phyloP scores from a whole-genome alignment of 2,329 filamentous ascomycete species.

The Myriosclerotinia curreyana region DNA sequence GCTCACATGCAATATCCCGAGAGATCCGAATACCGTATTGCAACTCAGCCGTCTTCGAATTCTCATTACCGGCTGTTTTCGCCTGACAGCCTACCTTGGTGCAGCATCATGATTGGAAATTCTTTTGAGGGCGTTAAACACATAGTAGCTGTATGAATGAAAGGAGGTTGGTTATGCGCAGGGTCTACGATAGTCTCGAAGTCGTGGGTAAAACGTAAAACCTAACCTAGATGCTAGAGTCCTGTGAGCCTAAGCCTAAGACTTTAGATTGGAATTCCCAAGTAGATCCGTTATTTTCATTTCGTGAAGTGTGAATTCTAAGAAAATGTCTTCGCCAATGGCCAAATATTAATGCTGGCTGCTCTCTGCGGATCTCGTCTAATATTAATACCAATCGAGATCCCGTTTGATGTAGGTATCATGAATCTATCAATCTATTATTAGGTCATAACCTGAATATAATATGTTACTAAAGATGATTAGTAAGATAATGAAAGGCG shows the following conservation, averaged over 20 bases:
- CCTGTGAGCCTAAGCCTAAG: too few species aligned
- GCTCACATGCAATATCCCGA: constrained; percentile 7
- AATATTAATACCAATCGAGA: neutral
- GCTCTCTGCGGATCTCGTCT: neutral
- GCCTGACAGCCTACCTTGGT: neutral
- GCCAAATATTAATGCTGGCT: too few species aligned
- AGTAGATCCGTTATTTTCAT: neutral
- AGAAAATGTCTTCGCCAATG: neutral
- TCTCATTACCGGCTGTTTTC: neutral
- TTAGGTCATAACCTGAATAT: rapidly evolving
- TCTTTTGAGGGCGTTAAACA: neutral
- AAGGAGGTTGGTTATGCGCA: neutral
- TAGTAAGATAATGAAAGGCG: neutral
- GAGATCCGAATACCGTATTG: neutral
- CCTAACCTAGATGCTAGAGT: too few species aligned
- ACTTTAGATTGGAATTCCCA: neutral
- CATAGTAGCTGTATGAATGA: neutral
- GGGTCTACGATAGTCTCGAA: neutral
- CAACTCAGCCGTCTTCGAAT: neutral
- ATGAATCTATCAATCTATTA: neutral
- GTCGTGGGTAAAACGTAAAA: neutral
- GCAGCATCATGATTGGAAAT: neutral
- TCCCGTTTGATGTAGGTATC: neutral
- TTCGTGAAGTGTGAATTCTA: neutral
- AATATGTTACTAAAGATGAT: neutral